Evolutionary conservation across 2,329 filamentous ascomycete species (phyloP), one percentile per base, ranked within the genome.

Genomic region (Penicillium decumbens): DNA sequence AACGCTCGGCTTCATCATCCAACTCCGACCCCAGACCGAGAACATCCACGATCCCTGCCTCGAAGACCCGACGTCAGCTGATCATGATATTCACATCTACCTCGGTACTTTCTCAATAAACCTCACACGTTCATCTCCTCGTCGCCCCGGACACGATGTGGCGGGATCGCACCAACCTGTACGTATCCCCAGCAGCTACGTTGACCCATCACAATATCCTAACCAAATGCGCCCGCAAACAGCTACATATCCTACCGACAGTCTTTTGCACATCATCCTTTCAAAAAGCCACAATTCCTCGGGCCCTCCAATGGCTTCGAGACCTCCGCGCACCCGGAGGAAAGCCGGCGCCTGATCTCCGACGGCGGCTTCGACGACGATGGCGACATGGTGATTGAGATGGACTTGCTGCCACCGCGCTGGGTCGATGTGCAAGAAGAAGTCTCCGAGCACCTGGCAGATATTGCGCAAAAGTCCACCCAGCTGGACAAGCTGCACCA

Each of bases 141-240:
- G 42, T 24, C 53, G 43, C 43, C 74, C 75, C 77, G 44, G 80
- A 79, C 83, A 85, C 81, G 77, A 95, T 95, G 89, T 98, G 91
- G 91, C 89, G 93, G 78, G 93, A 98, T 80, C 87, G 93, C 75
- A 98, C 93, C 63, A 98, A 97, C 71, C 87, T 98, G 90, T 96
- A 83, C 63, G 82, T 37, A 41, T 55, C 43, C 49, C 51, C 53
- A 51, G 47, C 51, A 49, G 43, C 37, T 45, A 38, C 30, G 32
- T 24, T 24, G 43, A 37, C n/a, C 33, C 13, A 25, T n/a, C 27
- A 10, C 3, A 38, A 46, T 42, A 49, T 56, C 51, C 57, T 55
- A 53, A 57, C 47, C 30, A 8, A 49, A 54, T 43, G 51, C 43
- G 35, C 45, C 15, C 29, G 44, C 41, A 27, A 55, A 58, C 49